Base-by-base conservation (phyloP, 768 basidiomycete genomes). In the Macrolepiota albuminosa region DNA sequence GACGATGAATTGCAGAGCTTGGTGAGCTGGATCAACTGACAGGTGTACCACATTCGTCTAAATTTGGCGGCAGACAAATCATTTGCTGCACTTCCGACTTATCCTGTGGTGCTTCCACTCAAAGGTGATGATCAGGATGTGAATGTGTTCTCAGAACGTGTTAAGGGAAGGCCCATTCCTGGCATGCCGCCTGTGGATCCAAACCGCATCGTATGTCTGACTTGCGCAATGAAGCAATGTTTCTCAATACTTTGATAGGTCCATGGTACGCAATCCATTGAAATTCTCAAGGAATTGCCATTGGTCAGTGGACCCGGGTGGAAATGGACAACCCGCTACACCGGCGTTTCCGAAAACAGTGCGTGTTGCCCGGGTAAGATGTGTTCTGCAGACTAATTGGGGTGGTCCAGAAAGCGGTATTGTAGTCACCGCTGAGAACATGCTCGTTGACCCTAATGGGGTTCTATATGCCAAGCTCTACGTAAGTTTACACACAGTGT, bases 271-370 rank as follows among this genome's bases (percentile, higher is more conserved):
- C 91, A 93, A 70, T 85, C 84, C 7, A 89, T 95, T 59, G 85
- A 94, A 71, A 81, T 93, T 33, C 68, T 95, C 61, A 89, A 85
- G 70, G 83, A 86, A n/a, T 75, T 95, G 52, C 93, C 93, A 0
- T 70, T 80, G 0, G 86, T 84, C 37, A 88, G 87, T 61, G 91
- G 91, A 9, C 76, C 82, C 2, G 93, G 91, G 8, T 95, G 93
- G 93, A 88, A 78, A 59, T 78, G 87, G 68, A 85, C 81, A 64
- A 77, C 77, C 60, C 80, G 85, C 58, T 79, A 91, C 52, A 81
- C 82, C 1, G 89, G 85, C 34, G 78, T 94, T 24, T 82, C 81
- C 49, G 93, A 95, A 75, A 95, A 95, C 71, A 93, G 92, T 91
- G 63, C 56, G 87, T 73, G 7, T 43, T 57, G 31, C 24, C 54